phyloP scores from a whole-genome alignment of 2,329 filamentous ascomycete species.

The Periconia digitata region DNA sequence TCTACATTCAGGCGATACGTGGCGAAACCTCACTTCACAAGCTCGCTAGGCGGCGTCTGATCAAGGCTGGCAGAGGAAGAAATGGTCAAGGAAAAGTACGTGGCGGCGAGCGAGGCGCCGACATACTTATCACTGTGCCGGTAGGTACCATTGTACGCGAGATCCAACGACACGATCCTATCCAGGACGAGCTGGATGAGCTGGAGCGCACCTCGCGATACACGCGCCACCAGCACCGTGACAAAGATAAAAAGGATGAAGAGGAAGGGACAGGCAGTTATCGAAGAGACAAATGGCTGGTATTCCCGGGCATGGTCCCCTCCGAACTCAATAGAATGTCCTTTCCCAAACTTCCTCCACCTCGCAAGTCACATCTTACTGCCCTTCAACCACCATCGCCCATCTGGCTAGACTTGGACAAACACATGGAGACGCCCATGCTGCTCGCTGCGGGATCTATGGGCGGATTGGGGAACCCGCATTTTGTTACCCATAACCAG shows the following conservation, averaged over 20 bases:
- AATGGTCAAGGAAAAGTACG: conserved; percentile 74
- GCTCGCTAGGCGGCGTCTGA: conserved; percentile 72
- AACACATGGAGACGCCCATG: conserved; percentile 79
- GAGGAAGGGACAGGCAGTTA: conserved; percentile 35
- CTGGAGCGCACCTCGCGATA: conserved; percentile 30
- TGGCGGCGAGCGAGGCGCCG: conserved; percentile 79
- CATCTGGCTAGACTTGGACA: conserved; percentile 60
- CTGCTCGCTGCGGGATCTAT: conserved; percentile 84
- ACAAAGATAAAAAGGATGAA: conserved; percentile 28
- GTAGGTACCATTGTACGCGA: conserved; percentile 91
- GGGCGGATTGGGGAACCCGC: conserved; percentile 89
- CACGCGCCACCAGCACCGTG: conserved; percentile 23
- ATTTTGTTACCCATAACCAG: conserved; percentile 78
- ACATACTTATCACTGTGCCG: conserved; percentile 85
- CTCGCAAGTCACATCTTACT: conserved; percentile 59
- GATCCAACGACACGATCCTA: conserved; percentile 74
- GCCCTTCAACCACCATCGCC: conserved; percentile 72
- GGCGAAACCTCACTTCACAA: conserved; percentile 94
- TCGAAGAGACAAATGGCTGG: conserved; percentile 73
- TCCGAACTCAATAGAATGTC: conserved; percentile 66
- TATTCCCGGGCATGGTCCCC: conserved; percentile 78
- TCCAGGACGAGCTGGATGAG: conserved; percentile 64
- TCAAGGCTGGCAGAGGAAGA: conserved; percentile 74
- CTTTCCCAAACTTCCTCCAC: conserved; percentile 59
- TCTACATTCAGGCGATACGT: conserved; percentile 91